Percentiles rank a stretch among this genome's conserved stretches.
These are phyloP conservation scores for Gaeumannomyces tritici DNA, from an alignment of 2,329 filamentous ascomycete genomes.

Conservation along the genomic window DNA sequence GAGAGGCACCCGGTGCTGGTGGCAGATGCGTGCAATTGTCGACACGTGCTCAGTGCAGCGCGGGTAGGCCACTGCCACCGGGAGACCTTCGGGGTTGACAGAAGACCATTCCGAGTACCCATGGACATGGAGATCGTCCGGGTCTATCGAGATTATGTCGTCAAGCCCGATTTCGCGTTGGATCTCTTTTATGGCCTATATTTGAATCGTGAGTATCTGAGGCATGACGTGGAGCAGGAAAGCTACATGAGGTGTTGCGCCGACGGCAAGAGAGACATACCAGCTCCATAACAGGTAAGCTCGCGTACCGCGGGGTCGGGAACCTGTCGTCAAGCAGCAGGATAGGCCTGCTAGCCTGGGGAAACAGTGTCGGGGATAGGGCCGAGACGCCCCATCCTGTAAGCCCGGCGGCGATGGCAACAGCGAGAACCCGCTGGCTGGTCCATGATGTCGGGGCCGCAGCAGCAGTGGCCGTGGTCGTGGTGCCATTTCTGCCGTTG, in stretches of 20 bases:
- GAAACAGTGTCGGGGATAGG: slow-evolving; percentile 17
- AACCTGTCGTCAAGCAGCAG: slow-evolving; percentile 17
- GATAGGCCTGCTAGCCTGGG: slow-evolving; percentile 10
- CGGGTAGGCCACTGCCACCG: slow-evolving; percentile 56
- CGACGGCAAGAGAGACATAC: slow-evolving; percentile 5
- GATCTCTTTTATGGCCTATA: slow-evolving; percentile 46
- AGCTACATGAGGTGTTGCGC: background rate
- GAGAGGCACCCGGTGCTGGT: slow-evolving; percentile 72
- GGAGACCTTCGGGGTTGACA: slow-evolving; percentile 47
- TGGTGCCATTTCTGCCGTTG: slow-evolving; percentile 13
- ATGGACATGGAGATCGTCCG: slow-evolving; percentile 50
- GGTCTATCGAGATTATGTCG: slow-evolving; percentile 52
- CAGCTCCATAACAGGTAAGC: slow-evolving; percentile 22
- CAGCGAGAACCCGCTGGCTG: slow-evolving; percentile 22
- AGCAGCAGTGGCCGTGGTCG: slow-evolving; percentile 22
- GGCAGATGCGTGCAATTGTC: slow-evolving; percentile 56
- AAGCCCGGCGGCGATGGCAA: slow-evolving; percentile 28
- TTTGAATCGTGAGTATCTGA: background rate
- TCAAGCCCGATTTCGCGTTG: slow-evolving; percentile 33
- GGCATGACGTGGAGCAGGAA: background rate
- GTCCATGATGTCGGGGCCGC: slow-evolving; percentile 24
- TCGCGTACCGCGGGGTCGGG: slow-evolving; percentile 26
- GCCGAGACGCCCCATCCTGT: slow-evolving; percentile 26
- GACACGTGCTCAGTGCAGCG: slow-evolving; percentile 51
- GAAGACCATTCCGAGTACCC: slow-evolving; percentile 63